A percentile compares a stretch with the other conserved stretches of the same genome.
Evolutionary conservation across 768 basidiomycete genomes (phyloP).

Genomic region (Mycena chlorophos): DNA sequence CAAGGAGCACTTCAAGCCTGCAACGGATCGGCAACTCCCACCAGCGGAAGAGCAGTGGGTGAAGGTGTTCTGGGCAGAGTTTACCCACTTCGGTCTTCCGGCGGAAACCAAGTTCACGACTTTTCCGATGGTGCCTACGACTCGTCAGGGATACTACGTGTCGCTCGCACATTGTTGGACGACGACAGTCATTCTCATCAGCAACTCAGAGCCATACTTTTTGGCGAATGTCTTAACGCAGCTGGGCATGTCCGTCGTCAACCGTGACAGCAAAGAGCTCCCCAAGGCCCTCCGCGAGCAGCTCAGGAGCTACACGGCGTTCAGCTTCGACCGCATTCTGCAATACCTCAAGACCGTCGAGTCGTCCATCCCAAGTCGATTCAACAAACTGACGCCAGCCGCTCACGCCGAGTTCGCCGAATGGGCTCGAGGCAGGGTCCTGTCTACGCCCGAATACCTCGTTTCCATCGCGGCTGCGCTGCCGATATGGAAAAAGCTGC

Average conservation of each 20-base stretch:
- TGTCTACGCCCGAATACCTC: constrained; percentile 11
- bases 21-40: constrained; percentile 4
- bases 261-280: constrained; percentile 17
- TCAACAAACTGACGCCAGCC: constrained; percentile 23
- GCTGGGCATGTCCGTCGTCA: constrained; percentile 29
- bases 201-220: constrained; percentile 15
- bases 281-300: constrained; percentile 22
- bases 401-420: constrained; percentile 27
- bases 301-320: constrained; percentile 21
- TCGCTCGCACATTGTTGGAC: constrained; percentile 33
- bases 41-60: constrained; percentile 29
- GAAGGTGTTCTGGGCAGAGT: constrained; percentile 34
- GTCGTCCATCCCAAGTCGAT: constrained; percentile 12
- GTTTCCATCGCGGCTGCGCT: constrained; percentile 27
- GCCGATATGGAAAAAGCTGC: constrained; percentile 35
- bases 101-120: constrained; percentile 19
- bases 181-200: constrained; percentile 27
- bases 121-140: constrained; percentile 39
- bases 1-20: constrained; percentile 16
- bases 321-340: constrained; percentile 21
- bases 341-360: constrained; percentile 16
- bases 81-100: constrained; percentile 10
- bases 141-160: constrained; percentile 26
- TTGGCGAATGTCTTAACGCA: constrained; percentile 20
- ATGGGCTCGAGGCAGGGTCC: constrained; percentile 32